phyloP scores from a whole-genome alignment of 176 grass and related monocot species.

The Puccinellia tenuiflora region DNA sequence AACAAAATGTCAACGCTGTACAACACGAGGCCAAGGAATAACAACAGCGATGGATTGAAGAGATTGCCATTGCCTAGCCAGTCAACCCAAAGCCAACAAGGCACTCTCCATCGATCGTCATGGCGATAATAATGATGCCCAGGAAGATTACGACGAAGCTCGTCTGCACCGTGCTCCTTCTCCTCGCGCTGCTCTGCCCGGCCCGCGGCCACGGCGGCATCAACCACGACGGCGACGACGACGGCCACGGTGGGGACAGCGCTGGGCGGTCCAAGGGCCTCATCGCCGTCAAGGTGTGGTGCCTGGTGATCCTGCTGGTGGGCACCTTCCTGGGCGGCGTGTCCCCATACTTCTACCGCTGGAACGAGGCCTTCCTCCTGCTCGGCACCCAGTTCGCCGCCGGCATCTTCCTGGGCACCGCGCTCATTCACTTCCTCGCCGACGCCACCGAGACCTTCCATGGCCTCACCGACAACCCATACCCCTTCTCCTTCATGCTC shows the following conservation, averaged over 20 bases:
- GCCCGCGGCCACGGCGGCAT: constrained; percentile 17
- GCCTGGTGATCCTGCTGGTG: constrained; percentile 71
- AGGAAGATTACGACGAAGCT: not conserved
- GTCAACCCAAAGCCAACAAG: too few species aligned
- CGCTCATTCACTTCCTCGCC: constrained; percentile 78
- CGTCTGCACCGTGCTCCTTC: not conserved
- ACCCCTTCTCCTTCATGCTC: constrained; percentile 86
- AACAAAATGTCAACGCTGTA: too few species aligned
- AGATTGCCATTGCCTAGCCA: too few species aligned
- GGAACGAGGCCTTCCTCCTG: constrained; percentile 78
- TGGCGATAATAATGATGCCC: not conserved
- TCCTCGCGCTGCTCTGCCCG: not conserved
- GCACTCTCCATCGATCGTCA: too few species aligned
- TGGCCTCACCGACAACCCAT: constrained; percentile 29
- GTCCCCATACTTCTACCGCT: constrained; percentile 80
- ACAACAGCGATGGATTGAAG: too few species aligned
- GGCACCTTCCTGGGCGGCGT: constrained; percentile 66
- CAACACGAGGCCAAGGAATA: too few species aligned
- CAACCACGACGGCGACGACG: not conserved
- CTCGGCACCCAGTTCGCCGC: constrained; percentile 84
- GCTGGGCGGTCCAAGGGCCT: constrained; percentile 21
- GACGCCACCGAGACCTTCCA: constrained; percentile 41
- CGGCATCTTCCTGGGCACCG: constrained; percentile 66
- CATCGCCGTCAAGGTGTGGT: constrained; percentile 67
- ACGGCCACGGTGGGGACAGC: not conserved